Percentiles rank a stretch among this genome's conserved stretches.
Conservation (phyloP, 202 grass and related monocot species). For the Elaeis oleifera region DNA sequence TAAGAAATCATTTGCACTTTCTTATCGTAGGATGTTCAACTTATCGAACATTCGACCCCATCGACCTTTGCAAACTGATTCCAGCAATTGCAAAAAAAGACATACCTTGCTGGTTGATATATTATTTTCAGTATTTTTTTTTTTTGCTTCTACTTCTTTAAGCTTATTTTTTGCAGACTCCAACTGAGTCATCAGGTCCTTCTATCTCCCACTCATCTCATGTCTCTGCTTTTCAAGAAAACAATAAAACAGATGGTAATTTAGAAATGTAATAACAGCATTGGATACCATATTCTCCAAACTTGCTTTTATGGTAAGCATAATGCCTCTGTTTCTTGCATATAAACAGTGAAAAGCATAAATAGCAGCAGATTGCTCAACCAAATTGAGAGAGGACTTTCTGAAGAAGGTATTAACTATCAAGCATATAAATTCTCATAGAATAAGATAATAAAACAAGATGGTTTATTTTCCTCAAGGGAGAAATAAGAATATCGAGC, state of each 20-base stretch:
- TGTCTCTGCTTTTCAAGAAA: conserved; percentile 26
- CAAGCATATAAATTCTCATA: background rate
- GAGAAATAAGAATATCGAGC: too few relatives aligned
- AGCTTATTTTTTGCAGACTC: conserved; percentile 37
- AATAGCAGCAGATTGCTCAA: too few relatives aligned
- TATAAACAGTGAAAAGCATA: too few relatives aligned
- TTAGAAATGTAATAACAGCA: background rate
- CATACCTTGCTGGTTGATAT: conserved; percentile 44
- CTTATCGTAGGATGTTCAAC: too few relatives aligned
- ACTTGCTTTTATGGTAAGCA: background rate
- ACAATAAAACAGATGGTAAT: background rate
- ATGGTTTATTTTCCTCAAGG: too few relatives aligned
- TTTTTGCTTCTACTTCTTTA: conserved; percentile 46
- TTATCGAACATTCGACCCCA: too few relatives aligned
- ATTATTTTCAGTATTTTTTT: conserved; percentile 22
- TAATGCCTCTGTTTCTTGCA: too few relatives aligned
- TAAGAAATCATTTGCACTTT: background rate
- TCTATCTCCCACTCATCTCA: conserved; percentile 30
- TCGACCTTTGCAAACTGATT: too few relatives aligned
- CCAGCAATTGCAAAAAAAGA: background rate
- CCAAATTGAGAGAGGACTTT: too few relatives aligned
- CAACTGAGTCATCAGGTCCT: conserved; percentile 24
- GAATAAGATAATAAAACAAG: too few relatives aligned
- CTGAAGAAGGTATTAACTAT: background rate
- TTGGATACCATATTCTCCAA: conserved; percentile 28